Base-by-base conservation (phyloP, 352 stramenopile species). In the Plasmopara muralis region DNA sequence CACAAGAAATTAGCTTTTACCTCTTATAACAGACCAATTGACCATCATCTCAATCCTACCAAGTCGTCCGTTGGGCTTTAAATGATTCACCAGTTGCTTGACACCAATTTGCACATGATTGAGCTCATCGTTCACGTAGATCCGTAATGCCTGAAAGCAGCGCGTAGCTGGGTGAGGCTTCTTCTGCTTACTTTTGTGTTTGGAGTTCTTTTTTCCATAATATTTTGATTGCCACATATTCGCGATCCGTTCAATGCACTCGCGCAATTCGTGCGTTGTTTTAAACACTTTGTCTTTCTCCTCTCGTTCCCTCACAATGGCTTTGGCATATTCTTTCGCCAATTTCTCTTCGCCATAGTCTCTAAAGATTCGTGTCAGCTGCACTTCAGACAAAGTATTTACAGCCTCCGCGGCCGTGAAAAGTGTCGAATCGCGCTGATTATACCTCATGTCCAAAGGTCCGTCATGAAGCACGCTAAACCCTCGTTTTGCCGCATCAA, bases 121-220 rank as follows among this genome's bases (percentile, higher is more conserved):
- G 29, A 92, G 75, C 52, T 92, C 82, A 43, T 89, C 70, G 41
- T 92, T 92, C 39, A 92, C 82, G 53, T 82, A 71, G 50, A 92
- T 89, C 12, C 82, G 78, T 47, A 92, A 60, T 38, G 78, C 82
- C 53, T 92, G 82, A 53, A 92, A 92, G 55, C 80, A 86, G 12
- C 70, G 66, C 16, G 82, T 89, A 5, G 79, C 79, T n/a, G 82
- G 77, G 41, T 89, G 82, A n/a, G 68, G 70, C 33, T 51, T 64
- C 2, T 53, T 49, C n/a, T 52, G 41, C 12, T 70, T 70, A 4
- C 43, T 62, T 3, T 53, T 47, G 12, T 58, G 58, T 31, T 68
- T 66, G 13, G 58, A 29, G 25, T 63, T 62, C 52, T 65, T 61
- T 29, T 64, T 67, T 7, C 42, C 20, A 18, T 50, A 47, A 18